A percentile compares a stretch with the other conserved stretches of the same genome.
These are phyloP conservation scores for Blastocystis sp. DNA, from an alignment of 352 stramenopile species.

Conservation along the genomic window DNA sequence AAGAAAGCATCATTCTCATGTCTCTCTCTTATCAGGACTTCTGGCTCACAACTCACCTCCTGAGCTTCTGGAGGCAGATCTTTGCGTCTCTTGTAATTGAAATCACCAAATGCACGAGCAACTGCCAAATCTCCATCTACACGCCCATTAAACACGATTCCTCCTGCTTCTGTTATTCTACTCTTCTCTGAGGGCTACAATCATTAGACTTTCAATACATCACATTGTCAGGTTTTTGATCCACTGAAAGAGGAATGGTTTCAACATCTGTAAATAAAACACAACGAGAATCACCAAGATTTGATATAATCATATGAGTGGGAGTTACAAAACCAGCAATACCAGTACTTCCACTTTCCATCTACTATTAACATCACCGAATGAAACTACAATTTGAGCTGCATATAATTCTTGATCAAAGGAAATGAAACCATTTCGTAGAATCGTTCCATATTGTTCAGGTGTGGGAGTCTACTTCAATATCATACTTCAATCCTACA, in stretches of 20 bases:
- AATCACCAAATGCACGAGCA: constrained; percentile 65
- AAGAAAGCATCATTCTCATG: constrained; percentile 77
- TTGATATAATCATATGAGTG: constrained; percentile 63
- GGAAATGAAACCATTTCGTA: constrained; percentile 51
- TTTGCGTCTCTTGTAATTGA: constrained; percentile 66
- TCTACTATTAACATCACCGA: constrained; percentile 34
- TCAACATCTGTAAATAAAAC: constrained; percentile 61
- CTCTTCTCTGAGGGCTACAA: constrained; percentile 62
- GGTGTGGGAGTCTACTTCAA: neutral
- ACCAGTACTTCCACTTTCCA: constrained; percentile 61
- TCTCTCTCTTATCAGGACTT: constrained; percentile 74
- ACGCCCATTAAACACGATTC: constrained; percentile 64
- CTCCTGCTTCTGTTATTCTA: constrained; percentile 66
- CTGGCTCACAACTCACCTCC: constrained; percentile 75
- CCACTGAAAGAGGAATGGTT: constrained; percentile 73
- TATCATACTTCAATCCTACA: neutral
- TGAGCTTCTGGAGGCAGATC: constrained; percentile 66
- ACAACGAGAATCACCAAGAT: constrained; percentile 64
- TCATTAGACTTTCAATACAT: neutral
- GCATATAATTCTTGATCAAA: constrained; percentile 63
- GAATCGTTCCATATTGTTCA: neutral
- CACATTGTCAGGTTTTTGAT: constrained; percentile 81
- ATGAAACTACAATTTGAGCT: neutral
- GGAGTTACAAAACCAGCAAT: constrained; percentile 64
- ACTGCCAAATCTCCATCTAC: constrained; percentile 69